Base-by-base conservation (phyloP, 345 rosid species). In the Draba incana region DNA sequence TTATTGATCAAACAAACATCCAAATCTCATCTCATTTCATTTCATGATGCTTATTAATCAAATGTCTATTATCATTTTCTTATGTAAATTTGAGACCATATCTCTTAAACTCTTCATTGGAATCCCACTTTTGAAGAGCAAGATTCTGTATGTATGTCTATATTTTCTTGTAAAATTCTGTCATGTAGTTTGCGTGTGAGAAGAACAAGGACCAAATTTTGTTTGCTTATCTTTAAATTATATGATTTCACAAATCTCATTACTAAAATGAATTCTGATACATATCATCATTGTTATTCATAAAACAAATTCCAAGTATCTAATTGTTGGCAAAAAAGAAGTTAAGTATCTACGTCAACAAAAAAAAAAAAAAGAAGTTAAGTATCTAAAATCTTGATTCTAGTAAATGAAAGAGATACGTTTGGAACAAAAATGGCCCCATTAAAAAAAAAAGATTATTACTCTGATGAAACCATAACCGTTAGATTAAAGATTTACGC, bases 361-460 rank as follows among this genome's bases (percentile, higher is more conserved):
- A 23, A 23, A 48, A 48, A 48, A 2, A 20, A 23, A 23, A 23
- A 48, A 48, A 48, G 5, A 20, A 48, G 53, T 20, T 25, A 48
- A 48, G 53, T 48, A 48, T 48, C 53, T 20, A 35, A 28, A 35
- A 35, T 35, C 10, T 8, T 35, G 3, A 8, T 35, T 35, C 39
- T 8, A 35, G 10, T 35, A 8, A 35, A 35, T 8, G 3, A 35
- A 35, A 1, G 10, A 35, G 2, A 35, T 20, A 42, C 28, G 39
- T 61, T 61, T 15, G 54, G 54, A 46, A 62, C 58, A 64, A 13
- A 64, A 64, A 53, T 42, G 61, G 70, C 2, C 70, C 61, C 42
- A 15, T 43, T 41, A 8, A 42, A 11, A 39, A 51, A 39, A 66
- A 52, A 8, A 35, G 33, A 64, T 1, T 47, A 64, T 0, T 2